These are phyloP conservation scores for Pichia terricola DNA, from an alignment of 1,139 yeast genomes.

Conservation along the genomic window DNA sequence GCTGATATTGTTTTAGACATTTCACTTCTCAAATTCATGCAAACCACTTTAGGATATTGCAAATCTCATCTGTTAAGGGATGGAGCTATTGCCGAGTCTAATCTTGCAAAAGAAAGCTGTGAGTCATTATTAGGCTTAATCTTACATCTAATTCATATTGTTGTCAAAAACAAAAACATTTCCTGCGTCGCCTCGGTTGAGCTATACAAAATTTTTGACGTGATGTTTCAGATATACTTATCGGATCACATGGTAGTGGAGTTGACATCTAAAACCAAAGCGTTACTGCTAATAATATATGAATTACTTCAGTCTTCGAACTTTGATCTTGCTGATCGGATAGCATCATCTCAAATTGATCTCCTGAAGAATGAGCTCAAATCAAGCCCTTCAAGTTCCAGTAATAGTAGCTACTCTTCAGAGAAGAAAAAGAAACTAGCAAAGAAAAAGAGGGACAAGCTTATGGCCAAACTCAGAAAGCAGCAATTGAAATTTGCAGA, in stretches of 20 bases:
- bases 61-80: constrained; percentile 13
- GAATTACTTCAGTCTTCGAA: constrained; percentile 14
- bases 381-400: too few relatives aligned
- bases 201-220: constrained; percentile 24
- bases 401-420: constrained; percentile 8
- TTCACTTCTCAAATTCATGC: constrained; percentile 43
- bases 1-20: constrained; percentile 42
- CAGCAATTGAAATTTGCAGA: constrained; percentile 31
- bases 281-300: constrained; percentile 34
- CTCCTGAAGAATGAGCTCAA: too few relatives aligned
- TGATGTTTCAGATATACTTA: constrained; percentile 1
- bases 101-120: constrained; percentile 11
- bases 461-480: constrained; percentile 44
- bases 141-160: constrained; percentile 63
- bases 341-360: too few relatives aligned
- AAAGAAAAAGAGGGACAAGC: constrained; percentile 36
- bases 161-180: constrained; percentile 18
- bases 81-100: not conserved
- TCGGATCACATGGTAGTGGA: not conserved
- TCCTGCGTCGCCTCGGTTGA: constrained; percentile 2
- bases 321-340: constrained; percentile 5
- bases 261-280: constrained; percentile 3
- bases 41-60: constrained; percentile 38
- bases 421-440: constrained; percentile 41
- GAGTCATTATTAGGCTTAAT: constrained; percentile 52